phyloP scores from a whole-genome alignment of 371 early-diverging fungal genomes.

The Apophysomyces variabilis region DNA sequence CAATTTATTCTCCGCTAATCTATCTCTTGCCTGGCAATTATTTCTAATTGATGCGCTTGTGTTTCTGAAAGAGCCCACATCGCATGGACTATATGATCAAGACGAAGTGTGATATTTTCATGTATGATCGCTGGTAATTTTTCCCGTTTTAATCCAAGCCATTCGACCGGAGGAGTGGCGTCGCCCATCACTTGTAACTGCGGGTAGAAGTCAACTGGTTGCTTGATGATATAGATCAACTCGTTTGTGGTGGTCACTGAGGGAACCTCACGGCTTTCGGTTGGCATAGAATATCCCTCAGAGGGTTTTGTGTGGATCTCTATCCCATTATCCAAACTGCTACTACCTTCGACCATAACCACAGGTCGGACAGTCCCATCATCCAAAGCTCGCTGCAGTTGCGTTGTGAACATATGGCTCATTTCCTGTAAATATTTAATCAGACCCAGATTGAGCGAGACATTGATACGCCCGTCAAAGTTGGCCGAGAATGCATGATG shows the following conservation, averaged over 20 bases:
- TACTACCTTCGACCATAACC: background rate
- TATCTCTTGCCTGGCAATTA: no score
- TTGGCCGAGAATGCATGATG: conserved; percentile 60
- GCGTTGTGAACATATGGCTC: conserved; percentile 46
- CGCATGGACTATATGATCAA: conserved; percentile 41
- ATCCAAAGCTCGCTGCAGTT: conserved; percentile 38
- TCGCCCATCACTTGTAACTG: conserved; percentile 64
- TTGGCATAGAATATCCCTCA: background rate
- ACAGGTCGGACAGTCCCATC: conserved; percentile 5
- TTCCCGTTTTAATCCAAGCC: conserved; percentile 61
- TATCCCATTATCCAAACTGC: conserved; percentile 19
- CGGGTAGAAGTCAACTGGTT: conserved; percentile 54
- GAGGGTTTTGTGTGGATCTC: background rate
- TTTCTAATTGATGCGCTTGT: conserved; percentile 10
- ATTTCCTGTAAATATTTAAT: conserved; percentile 73
- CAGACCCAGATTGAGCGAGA: conserved; percentile 77
- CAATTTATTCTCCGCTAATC: no score
- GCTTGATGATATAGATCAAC: conserved; percentile 35
- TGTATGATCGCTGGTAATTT: conserved; percentile 59
- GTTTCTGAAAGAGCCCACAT: conserved; percentile 24
- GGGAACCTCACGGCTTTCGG: conserved; percentile 5
- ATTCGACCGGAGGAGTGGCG: conserved; percentile 68
- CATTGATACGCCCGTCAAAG: conserved; percentile 72
- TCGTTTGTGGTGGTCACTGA: conserved; percentile 7
- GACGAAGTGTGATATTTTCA: conserved; percentile 48